These are phyloP conservation scores for Gomphus bonarii DNA, from an alignment of 1,284 basidiomycete genomes.

Conservation along the genomic window DNA sequence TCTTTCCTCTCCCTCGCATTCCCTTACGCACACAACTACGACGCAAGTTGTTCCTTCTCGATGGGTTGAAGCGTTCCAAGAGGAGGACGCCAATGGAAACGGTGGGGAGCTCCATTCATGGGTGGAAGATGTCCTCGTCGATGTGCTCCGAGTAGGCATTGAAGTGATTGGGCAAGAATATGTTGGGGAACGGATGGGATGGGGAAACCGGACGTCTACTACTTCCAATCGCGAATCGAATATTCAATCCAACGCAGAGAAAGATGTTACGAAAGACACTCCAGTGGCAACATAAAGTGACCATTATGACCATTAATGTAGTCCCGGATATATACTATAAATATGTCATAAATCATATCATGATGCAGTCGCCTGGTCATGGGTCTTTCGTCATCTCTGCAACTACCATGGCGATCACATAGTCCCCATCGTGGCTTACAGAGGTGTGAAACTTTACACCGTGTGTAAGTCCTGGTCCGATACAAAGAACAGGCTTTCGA, in stretches of 20 bases:
- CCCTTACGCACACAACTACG: conserved; percentile 63
- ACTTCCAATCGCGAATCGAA: not conserved
- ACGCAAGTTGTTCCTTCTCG: conserved; percentile 72
- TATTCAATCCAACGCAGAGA: not conserved
- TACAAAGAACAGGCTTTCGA: conserved; percentile 5
- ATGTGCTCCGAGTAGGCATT: conserved; percentile 69
- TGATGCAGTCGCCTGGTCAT: not conserved
- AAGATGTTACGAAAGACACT: not conserved
- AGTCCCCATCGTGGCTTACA: conserved; percentile 9
- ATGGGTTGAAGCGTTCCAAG: conserved; percentile 73
- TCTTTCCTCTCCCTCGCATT: conserved; percentile 74
- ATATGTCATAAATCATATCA: not conserved
- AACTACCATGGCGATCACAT: conserved; percentile 8
- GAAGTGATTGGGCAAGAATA: conserved; percentile 88
- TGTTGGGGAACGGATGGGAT: conserved; percentile 72
- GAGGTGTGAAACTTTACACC: conserved; percentile 4
- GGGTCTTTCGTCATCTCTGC: not conserved
- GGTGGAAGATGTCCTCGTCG: conserved; percentile 90
- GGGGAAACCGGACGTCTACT: conserved; percentile 27
- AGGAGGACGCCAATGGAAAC: conserved; percentile 1
- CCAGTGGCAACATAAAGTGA: not conserved
- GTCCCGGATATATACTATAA: not conserved
- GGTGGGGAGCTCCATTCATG: conserved; percentile 76
- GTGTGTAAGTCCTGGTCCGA: not conserved
- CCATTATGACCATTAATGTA: not conserved